These are phyloP conservation scores for Lepiota brunneoincarnata DNA, from an alignment of 768 basidiomycete species.

Conservation along the genomic window DNA sequence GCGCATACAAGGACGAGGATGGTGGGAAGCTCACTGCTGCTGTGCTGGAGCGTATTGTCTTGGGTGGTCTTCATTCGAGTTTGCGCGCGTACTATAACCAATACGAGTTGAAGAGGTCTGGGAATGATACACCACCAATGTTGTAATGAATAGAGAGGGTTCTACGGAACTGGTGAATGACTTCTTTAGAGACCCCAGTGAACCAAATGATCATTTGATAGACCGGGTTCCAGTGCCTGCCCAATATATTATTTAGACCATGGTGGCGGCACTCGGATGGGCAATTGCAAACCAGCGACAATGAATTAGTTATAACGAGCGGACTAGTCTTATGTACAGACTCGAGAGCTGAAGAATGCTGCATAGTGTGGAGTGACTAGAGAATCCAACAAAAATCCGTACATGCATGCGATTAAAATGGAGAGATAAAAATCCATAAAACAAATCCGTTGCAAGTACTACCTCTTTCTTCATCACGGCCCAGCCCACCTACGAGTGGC, in stretches of 20 bases:
- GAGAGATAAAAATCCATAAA: constrained; percentile 2
- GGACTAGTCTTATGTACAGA: background rate
- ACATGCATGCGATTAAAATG: background rate
- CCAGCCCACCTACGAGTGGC: background rate
- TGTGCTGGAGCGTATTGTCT: constrained; percentile 27
- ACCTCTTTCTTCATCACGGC: background rate
- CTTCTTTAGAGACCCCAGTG: too few relatives aligned
- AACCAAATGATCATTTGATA: too few relatives aligned
- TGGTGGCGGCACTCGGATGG: too few relatives aligned
- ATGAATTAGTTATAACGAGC: too few relatives aligned
- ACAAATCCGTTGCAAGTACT: background rate
- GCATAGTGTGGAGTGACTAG: background rate
- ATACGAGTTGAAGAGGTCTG: background rate
- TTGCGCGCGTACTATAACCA: constrained; percentile 17
- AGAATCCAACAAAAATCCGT: background rate
- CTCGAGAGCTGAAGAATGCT: background rate
- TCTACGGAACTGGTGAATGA: too few relatives aligned
- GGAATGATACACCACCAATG: too few relatives aligned
- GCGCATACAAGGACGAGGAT: constrained; percentile 1
- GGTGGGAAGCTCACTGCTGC: constrained; percentile 23
- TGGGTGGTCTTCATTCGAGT: constrained; percentile 31
- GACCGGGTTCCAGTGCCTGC: too few relatives aligned
- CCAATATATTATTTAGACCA: too few relatives aligned
- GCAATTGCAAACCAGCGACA: too few relatives aligned
- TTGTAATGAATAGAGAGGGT: too few relatives aligned